Conservation (phyloP, 345 rosid species). For the Rhizophora apiculata region DNA sequence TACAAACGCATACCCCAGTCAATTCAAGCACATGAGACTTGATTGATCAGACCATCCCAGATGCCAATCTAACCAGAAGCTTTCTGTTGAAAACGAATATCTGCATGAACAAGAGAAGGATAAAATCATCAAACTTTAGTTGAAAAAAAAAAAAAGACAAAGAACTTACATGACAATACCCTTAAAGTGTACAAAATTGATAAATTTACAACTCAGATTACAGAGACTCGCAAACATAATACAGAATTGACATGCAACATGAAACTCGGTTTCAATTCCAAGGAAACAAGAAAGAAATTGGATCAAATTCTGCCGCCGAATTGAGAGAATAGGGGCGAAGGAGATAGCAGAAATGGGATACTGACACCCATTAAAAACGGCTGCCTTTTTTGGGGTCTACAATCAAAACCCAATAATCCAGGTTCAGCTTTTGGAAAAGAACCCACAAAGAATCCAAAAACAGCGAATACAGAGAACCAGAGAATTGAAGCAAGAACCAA, state of each 20-base stretch:
- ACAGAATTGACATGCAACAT: not conserved
- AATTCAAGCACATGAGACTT: not conserved
- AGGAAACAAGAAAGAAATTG: not conserved
- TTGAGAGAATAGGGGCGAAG: not conserved
- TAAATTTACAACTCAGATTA: not conserved
- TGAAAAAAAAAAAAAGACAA: not conserved
- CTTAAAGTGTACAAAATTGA: not conserved
- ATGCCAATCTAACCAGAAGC: not conserved
- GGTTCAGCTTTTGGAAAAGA: not conserved
- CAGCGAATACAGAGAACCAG: not conserved
- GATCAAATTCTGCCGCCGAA: not conserved
- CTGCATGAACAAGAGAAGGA: constrained; percentile 10
- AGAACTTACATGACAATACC: not conserved
- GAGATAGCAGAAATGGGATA: not conserved
- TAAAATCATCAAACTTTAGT: not conserved
- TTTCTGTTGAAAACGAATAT: not conserved
- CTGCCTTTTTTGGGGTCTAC: not conserved
- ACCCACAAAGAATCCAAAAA: constrained; percentile 2
- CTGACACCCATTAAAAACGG: not conserved
- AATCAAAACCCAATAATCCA: not conserved
- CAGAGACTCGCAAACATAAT: not conserved
- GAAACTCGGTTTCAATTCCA: not conserved
- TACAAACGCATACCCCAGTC: not conserved
- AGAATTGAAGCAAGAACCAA: not conserved
- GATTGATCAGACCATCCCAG: not conserved